Conservation (phyloP, 2,329 filamentous ascomycete species). For the Monosporascus sp. region DNA sequence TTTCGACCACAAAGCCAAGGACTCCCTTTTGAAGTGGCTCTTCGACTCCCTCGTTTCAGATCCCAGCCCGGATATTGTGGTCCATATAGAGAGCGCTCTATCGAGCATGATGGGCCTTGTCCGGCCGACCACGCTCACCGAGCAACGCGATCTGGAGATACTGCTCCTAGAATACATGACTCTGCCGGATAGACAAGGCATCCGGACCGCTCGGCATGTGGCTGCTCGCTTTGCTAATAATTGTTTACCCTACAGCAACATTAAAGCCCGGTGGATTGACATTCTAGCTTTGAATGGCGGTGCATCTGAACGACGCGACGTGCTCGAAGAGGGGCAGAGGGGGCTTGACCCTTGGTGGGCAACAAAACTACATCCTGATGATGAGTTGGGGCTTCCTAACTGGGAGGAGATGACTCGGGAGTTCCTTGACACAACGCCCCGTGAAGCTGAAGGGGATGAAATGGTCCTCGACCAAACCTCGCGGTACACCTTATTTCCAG, state of each 20-base stretch:
- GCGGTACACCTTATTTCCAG: conserved; percentile 32
- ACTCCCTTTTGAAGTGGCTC: conserved; percentile 64
- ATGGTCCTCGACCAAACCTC: conserved; percentile 36
- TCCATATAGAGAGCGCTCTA: conserved; percentile 85
- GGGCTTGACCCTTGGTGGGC: conserved; percentile 67
- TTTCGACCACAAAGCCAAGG: conserved; percentile 47
- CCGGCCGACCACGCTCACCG: conserved; percentile 22
- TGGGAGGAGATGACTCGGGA: conserved; percentile 46
- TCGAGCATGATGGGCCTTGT: conserved; percentile 61
- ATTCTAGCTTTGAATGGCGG: conserved; percentile 70
- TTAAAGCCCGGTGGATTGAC: conserved; percentile 81
- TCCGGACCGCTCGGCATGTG: conserved; percentile 75
- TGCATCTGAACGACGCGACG: conserved; percentile 67
- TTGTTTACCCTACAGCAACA: conserved; percentile 74
- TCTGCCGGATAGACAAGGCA: conserved; percentile 42
- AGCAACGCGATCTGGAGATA: conserved; percentile 33
- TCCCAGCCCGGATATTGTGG: conserved; percentile 65
- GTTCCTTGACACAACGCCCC: conserved; percentile 38
- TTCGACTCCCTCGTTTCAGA: conserved; percentile 81
- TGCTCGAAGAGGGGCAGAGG: conserved; percentile 83
- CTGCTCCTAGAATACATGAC: conserved; percentile 67
- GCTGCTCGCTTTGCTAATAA: conserved; percentile 86
- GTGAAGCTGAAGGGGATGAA: conserved; percentile 19
- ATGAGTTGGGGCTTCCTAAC: conserved; percentile 37
- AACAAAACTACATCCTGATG: conserved; percentile 26